These are phyloP conservation scores for Balamuthia mandrillaris DNA, from an alignment of 208 protist species.

Conservation along the genomic window DNA sequence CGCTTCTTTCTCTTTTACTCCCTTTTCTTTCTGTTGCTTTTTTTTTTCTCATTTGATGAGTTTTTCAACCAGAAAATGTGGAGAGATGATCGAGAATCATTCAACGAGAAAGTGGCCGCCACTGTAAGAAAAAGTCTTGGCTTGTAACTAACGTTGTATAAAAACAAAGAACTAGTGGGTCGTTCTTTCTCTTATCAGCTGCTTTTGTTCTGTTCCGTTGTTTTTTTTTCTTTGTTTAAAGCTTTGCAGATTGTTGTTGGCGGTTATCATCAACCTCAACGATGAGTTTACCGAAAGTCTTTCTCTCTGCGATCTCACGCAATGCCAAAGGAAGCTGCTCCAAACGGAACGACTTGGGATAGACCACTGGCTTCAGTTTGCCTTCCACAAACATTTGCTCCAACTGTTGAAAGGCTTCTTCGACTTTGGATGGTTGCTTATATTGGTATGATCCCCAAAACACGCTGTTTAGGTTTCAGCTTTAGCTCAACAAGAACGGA, in stretches of 20 bases:
- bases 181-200: no score
- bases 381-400: not conserved
- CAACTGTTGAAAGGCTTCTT: not conserved
- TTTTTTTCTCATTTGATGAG: not conserved
- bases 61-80: slow-evolving; percentile 61
- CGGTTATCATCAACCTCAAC: not conserved
- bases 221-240: no score
- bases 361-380: slow-evolving; percentile 2
- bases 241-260: no score
- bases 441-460: slow-evolving; percentile 14
- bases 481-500: not conserved
- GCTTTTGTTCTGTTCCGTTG: no score
- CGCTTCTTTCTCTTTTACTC: not conserved
- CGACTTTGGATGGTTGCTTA: not conserved
- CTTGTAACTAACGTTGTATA: no score
- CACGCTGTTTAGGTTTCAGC: not conserved
- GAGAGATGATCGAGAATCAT: slow-evolving; percentile 50
- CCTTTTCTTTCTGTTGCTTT: not conserved
- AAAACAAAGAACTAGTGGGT: no score
- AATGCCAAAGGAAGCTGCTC: not conserved
- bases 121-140: slow-evolving; percentile 50
- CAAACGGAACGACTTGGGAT: not conserved
- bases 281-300: slow-evolving; percentile 1
- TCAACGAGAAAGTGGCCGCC: slow-evolving; percentile 63
- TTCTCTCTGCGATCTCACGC: not conserved